phyloP scores from a whole-genome alignment of 2,329 filamentous ascomycete species.

The Trichoderma lentiforme region DNA sequence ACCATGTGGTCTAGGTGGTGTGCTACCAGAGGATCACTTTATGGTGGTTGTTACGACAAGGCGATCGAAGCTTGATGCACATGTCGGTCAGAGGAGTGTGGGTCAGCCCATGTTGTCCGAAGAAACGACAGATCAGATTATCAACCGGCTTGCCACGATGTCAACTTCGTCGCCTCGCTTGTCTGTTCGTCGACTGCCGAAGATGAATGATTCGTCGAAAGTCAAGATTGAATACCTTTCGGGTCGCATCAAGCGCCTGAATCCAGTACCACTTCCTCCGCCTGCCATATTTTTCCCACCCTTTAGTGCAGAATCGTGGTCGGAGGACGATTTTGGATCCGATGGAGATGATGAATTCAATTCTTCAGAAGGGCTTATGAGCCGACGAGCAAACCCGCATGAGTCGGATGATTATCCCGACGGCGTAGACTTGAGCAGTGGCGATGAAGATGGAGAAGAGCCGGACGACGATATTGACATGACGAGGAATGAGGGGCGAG shows the following conservation, averaged over 20 bases:
- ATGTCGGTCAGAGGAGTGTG: background rate
- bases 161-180: slow-evolving; percentile 37
- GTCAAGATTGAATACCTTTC: slow-evolving; percentile 47
- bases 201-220: background rate
- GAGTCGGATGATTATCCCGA: slow-evolving; percentile 42
- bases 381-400: slow-evolving; percentile 35
- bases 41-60: slow-evolving; percentile 52
- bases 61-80: slow-evolving; percentile 35
- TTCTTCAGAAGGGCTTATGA: slow-evolving; percentile 32
- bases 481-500: slow-evolving; percentile 26
- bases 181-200: background rate
- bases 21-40: slow-evolving; percentile 63
- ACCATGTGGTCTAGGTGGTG: slow-evolving; percentile 57
- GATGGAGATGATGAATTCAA: slow-evolving; percentile 30
- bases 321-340: slow-evolving; percentile 28
- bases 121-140: slow-evolving; percentile 40
- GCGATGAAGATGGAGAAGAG: slow-evolving; percentile 42
- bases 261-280: slow-evolving; percentile 49
- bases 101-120: slow-evolving; percentile 22
- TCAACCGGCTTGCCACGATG: slow-evolving; percentile 41
- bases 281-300: slow-evolving; percentile 51
- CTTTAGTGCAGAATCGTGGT: slow-evolving; percentile 41
- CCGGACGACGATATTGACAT: slow-evolving; percentile 36
- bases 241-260: slow-evolving; percentile 41
- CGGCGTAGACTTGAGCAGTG: slow-evolving; percentile 39